phyloP scores from a whole-genome alignment of 2,329 filamentous ascomycete genomes.

The Neofusicoccum cordaticola region DNA sequence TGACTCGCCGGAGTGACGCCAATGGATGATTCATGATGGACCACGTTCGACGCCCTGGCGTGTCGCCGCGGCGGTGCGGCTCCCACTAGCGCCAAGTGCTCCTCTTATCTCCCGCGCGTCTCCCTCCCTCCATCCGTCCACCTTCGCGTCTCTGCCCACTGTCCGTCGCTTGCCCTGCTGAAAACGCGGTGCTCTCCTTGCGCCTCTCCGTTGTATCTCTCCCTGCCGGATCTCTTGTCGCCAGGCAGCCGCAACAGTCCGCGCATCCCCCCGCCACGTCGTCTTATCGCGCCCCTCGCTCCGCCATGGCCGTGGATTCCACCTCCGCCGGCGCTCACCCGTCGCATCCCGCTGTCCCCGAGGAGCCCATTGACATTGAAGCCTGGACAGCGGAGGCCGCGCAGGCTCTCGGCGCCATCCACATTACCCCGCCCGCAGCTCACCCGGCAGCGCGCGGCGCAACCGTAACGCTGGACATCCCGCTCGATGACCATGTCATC shows the following conservation, averaged over 20 bases:
- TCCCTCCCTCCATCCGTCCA: background rate
- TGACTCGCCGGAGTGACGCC: constrained; percentile 3
- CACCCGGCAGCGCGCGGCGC: constrained; percentile 47
- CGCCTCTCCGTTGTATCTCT: too few species aligned
- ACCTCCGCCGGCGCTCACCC: background rate
- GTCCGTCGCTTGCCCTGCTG: background rate
- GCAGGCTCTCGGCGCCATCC: constrained; percentile 40
- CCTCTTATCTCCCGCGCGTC: background rate
- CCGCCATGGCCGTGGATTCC: background rate
- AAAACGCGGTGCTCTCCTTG: too few species aligned
- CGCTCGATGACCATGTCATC: constrained; percentile 61
- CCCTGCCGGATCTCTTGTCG: background rate
- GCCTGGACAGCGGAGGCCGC: constrained; percentile 50
- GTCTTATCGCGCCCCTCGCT: background rate
- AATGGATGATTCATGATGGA: too few species aligned
- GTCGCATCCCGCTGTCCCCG: background rate
- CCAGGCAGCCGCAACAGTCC: background rate
- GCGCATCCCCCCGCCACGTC: background rate
- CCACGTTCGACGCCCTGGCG: background rate
- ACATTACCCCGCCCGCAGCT: constrained; percentile 33
- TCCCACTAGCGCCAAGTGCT: background rate
- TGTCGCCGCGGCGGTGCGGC: background rate
- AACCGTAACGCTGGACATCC: constrained; percentile 67
- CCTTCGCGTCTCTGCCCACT: background rate
- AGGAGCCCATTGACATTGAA: constrained; percentile 40